Base-by-base conservation (phyloP, 2,329 filamentous ascomycete genomes). In the Peltaster fructicola region DNA sequence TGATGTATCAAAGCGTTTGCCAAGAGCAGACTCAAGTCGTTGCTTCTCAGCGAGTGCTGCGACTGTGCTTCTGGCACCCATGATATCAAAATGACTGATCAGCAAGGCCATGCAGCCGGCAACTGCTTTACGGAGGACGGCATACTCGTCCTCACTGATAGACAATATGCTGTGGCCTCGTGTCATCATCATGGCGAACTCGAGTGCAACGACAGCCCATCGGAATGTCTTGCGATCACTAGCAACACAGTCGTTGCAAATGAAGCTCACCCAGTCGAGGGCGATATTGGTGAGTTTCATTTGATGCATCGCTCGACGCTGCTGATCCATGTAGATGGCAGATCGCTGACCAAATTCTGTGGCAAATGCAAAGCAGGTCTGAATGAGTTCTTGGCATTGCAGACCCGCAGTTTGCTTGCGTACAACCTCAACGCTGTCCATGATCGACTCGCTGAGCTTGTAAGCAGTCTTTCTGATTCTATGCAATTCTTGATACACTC, bases 11-110 rank as follows among this genome's bases (percentile, higher is more conserved):
- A 88, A 62, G 34, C 75, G 67, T 43, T 82, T 76, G 14, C 75
- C 73, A 26, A 76, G 68, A 30, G 82, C 59, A 14, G 79, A 75
- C 41, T 93, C 85, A 36, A 84, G 65, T 20, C 79, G 68, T 45
- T 91, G 80, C 48, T 81, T 84, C 53, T 98, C 88, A 2, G 82
- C 81, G 52, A 93, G 82, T 4, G 88, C 88, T 7, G 88, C 88
- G 34, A 93, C 64, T 20, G 75, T 93, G 5, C 84, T 92, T 42
- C 85, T 72, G 14, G 88, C 88, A 13, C 88, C 88, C 77, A 98
- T 92, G 52, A 98, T 95, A 50, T 98, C 88, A 43, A 98, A 98
- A 52, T 98, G 88, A 7, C 84, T 93, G 38, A 98, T 95, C 23
- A 98, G 62, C 13, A 98, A 65, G 11, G 81, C 84, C 88, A 98